Percentiles rank a stretch among this genome's conserved stretches.
Conservation (phyloP, 2,329 filamentous ascomycete species). For the Ascochyta fabae region DNA sequence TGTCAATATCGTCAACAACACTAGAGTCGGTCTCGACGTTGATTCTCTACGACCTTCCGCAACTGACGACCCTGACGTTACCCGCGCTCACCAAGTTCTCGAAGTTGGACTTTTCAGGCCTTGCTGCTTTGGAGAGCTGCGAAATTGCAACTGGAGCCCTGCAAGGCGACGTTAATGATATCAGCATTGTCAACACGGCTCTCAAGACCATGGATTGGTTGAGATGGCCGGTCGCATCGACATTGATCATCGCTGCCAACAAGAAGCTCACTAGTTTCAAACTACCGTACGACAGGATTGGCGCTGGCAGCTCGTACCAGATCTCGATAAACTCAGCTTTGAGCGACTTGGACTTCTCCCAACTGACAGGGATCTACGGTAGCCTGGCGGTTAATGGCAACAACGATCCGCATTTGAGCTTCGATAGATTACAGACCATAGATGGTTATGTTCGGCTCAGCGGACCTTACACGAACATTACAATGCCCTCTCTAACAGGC, state of each 20-base stretch:
- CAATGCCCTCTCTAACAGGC: slow-evolving; percentile 23
- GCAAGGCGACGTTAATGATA: slow-evolving; percentile 20
- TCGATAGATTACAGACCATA: slow-evolving; percentile 25
- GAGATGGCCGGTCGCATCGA: slow-evolving; percentile 25
- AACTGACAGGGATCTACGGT: slow-evolving; percentile 22
- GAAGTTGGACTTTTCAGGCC: slow-evolving; percentile 17
- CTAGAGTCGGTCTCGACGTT: slow-evolving; percentile 20
- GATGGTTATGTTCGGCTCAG: slow-evolving; percentile 26
- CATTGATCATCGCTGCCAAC: slow-evolving; percentile 27
- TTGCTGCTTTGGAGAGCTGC: slow-evolving; percentile 17
- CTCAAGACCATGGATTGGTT: slow-evolving; percentile 31
- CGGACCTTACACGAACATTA: slow-evolving; percentile 26
- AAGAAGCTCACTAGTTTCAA: slow-evolving; percentile 17
- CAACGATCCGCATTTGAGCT: slow-evolving; percentile 6
- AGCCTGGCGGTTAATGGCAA: slow-evolving; percentile 23
- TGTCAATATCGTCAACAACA: slow-evolving; percentile 25
- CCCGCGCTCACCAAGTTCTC: slow-evolving; percentile 25
- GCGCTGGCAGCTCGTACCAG: slow-evolving; percentile 19
- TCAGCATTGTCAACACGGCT: slow-evolving; percentile 25
- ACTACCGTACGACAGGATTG: slow-evolving; percentile 25
- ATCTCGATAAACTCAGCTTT: slow-evolving; percentile 21
- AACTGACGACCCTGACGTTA: slow-evolving; percentile 25
- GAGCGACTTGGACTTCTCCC: slow-evolving; percentile 14
- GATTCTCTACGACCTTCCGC: slow-evolving; percentile 25
- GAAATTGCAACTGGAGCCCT: slow-evolving; percentile 17